Percentiles rank a stretch among this genome's conserved stretches.
phyloP scores from a whole-genome alignment of 202 grass and related monocot genomes.

The Hordeum pubiflorum region DNA sequence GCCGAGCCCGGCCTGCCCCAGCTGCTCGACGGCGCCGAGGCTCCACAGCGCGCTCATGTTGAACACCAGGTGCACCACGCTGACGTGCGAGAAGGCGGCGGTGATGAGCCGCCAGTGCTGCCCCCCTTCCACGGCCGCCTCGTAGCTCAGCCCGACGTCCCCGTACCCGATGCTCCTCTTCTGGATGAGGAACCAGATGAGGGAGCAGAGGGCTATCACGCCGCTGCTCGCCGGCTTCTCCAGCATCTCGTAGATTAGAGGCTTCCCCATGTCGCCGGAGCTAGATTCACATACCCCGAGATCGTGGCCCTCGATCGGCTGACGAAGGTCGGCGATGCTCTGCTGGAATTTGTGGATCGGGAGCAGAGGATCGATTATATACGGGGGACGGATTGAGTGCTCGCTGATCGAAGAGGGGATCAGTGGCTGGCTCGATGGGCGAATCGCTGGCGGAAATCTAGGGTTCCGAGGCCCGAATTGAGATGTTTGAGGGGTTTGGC shows the following conservation, averaged over 20 bases:
- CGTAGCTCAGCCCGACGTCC: conserved; percentile 88
- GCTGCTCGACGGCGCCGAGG: conserved; percentile 71
- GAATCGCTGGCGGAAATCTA: neutral
- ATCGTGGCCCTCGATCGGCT: neutral
- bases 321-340: neutral
- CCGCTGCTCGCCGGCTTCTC: conserved; percentile 85
- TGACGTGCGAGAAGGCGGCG: conserved; percentile 87
- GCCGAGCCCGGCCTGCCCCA: conserved; percentile 57
- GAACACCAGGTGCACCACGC: conserved; percentile 83
- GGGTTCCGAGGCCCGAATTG: neutral
- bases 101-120: conserved; percentile 92
- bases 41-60: conserved; percentile 99
- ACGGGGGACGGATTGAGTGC: neutral
- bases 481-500: neutral
- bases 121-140: conserved; percentile 54
- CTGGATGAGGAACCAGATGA: conserved; percentile 96
- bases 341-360: neutral
- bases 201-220: conserved; percentile 69
- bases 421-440: neutral
- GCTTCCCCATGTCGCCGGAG: conserved; percentile 56
- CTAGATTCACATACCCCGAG: neutral
- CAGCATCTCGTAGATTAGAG: conserved; percentile 76
- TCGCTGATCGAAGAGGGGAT: neutral
- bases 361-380: neutral
- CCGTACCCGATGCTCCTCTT: conserved; percentile 68